Evolutionary conservation across 176 grass and related monocot species (phyloP), one percentile per base, ranked within the genome.

Genomic region (Avena eriantha): DNA sequence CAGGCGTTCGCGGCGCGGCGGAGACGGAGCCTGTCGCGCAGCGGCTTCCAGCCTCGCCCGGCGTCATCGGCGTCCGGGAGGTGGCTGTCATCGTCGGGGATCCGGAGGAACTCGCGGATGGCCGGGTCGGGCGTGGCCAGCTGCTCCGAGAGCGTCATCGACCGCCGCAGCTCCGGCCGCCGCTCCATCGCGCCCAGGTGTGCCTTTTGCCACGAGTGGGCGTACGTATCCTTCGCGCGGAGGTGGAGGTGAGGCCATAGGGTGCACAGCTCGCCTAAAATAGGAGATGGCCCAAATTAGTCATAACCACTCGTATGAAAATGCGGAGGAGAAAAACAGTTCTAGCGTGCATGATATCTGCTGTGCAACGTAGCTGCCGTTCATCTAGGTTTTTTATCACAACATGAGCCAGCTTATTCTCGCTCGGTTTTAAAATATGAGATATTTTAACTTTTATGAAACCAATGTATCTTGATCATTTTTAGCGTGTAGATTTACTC

Each of bases 131-230:
- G 73, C 39, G 80, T 83, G 51, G 92, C 82, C 48, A 97, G 88
- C 87, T 92, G 92, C 56, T 97, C 86, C 17, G 92, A 90, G 7
- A 97, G 88, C 81, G 92, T 94, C 83, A 97, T 83, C 60, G 83
- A 84, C 47, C 88, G 90, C 59, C 83, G 90, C 58, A 89, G 9
- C 55, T 94, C 88, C 80, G 79, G 64, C 53, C 68, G 54, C 55
- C 87, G 65, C 47, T 94, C 87, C 87, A 93, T 92, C 29, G 60
- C 73, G 26, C 41, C 12, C 4, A 14, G 63, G 14, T 53, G 60
- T 66, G 63, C 13, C 63, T 15, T 29, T 31, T 66, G 63, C 26
- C 63, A 66, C 63, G 26, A 1, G 26, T 0, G 26, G 63, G 63
- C 17, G 26, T 33, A 29, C 60, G 24, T 64, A 64, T 64, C 60